Evolutionary conservation across 305 asterid species (phyloP), one percentile per base, ranked within the genome.

Genomic region (Rubia peregrina): DNA sequence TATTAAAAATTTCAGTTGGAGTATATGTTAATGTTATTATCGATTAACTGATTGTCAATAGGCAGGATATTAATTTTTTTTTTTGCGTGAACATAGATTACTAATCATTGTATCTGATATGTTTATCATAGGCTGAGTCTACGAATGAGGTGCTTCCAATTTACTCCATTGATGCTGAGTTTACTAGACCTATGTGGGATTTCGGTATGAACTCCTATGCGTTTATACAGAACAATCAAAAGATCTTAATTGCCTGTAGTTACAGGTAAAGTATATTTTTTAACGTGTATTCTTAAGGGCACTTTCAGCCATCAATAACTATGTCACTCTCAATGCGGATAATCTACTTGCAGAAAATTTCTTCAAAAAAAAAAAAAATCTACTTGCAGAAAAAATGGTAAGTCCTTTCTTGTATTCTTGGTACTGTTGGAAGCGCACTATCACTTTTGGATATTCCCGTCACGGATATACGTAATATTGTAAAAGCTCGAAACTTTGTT

Each of bases 131-230:
- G 97, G 89, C 87, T 80, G 98, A 95, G 78, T 81, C 95, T 66
- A 72, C 86, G 24, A 95, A 88, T 66, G 88, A 90, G 83, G 88
- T 90, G 80, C 69, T 83, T 42, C 90, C 96, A 44, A 85, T 95
- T 74, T 89, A 87, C 85, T 69, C 88, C 16, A 75, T 87, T 66
- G 67, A 90, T 78, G 95, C 94, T 19, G 99, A 95, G 88, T 95
- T 95, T 81, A 76, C 96, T 41, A 86, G 82, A 80, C 99, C 99
- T 19, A 81, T 90, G 61, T 91, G 99, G 99, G 78, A 83, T 72
- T 95, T 95, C 78, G 98, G 98, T 71, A 77, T 79, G 86, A 90
- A 80, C 88, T 88, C 98, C 7, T 95, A 82, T 74, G 99, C 88
- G 59, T 86, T 95, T 83, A 74, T 95, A 76, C 81, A 61, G 70